Evolutionary conservation across 805 yeast genomes (phyloP).

Genomic region (Kregervanrija fluxuum): DNA sequence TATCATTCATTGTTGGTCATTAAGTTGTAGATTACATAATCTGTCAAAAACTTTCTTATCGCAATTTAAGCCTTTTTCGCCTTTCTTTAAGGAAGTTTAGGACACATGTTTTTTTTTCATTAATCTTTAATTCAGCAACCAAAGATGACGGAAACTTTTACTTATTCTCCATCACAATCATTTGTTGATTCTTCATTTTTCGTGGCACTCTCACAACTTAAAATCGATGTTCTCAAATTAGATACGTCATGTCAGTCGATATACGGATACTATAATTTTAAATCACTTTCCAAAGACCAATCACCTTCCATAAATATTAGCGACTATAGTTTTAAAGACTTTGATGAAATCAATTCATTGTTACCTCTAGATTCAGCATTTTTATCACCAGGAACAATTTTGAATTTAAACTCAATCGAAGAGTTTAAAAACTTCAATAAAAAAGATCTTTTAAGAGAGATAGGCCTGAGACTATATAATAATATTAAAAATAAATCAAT

Average conservation of each 20-base stretch:
- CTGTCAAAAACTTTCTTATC: too few relatives aligned
- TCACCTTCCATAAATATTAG: constrained; percentile 21
- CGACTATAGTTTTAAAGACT: constrained; percentile 1
- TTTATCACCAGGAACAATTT: constrained; percentile 28
- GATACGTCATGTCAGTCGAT: constrained; percentile 40
- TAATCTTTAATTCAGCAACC: too few relatives aligned
- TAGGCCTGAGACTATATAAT: constrained; percentile 24
- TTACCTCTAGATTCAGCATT: constrained; percentile 13
- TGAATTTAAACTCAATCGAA: constrained; percentile 77
- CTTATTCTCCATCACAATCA: constrained; percentile 43
- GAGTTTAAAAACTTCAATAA: constrained; percentile 73
- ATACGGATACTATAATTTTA: constrained; percentile 31
- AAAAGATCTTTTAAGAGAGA: constrained; percentile 39
- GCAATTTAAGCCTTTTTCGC: too few relatives aligned
- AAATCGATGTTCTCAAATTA: constrained; percentile 66
- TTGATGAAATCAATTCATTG: neutral
- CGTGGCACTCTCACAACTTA: constrained; percentile 61
- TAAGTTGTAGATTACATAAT: too few relatives aligned
- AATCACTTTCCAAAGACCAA: constrained; percentile 24
- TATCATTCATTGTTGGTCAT: too few relatives aligned
- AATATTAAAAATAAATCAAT: constrained; percentile 29
- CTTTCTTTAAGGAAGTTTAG: too few relatives aligned
- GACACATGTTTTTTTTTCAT: too few relatives aligned
- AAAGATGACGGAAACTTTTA: too few relatives aligned
- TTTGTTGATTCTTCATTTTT: constrained; percentile 86